These are phyloP conservation scores for Eutrema heterophyllum DNA, from an alignment of 345 rosid genomes.

Conservation along the genomic window DNA sequence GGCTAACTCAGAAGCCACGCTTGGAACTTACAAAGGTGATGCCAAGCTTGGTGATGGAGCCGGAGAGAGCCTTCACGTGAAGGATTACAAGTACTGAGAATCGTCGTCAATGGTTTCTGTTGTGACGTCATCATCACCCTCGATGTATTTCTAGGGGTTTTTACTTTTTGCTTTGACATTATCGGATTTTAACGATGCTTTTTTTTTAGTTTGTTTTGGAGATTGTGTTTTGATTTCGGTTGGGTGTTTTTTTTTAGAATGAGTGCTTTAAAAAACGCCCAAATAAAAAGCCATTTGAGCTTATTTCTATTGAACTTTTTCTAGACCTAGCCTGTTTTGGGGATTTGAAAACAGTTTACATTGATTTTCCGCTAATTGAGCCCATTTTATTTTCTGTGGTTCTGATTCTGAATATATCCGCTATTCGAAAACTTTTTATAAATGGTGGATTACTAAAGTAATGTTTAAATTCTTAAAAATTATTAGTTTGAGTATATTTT, in stretches of 20 bases:
- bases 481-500: too few species aligned
- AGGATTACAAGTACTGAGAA: constrained; percentile 33
- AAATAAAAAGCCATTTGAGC: constrained; percentile 21
- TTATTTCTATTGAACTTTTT: constrained; percentile 7
- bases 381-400: background rate
- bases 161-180: background rate
- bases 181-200: background rate
- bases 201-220: background rate
- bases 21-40: constrained; percentile 81
- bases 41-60: constrained; percentile 75
- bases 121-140: too few species aligned
- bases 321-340: background rate
- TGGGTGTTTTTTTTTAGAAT: constrained; percentile 8
- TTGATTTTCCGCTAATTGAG: background rate
- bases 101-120: background rate
- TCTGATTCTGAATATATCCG: too few species aligned
- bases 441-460: too few species aligned
- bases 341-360: background rate
- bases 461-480: too few species aligned
- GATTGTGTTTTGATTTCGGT: constrained; percentile 17
- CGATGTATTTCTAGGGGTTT: constrained; percentile 16
- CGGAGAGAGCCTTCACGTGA: constrained; percentile 67
- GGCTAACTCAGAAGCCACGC: constrained; percentile 94
- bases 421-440: too few species aligned
- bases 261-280: constrained; percentile 8